Evolutionary conservation across 176 grass and related monocot species (phyloP).

Genomic region (Eleusine indica): DNA sequence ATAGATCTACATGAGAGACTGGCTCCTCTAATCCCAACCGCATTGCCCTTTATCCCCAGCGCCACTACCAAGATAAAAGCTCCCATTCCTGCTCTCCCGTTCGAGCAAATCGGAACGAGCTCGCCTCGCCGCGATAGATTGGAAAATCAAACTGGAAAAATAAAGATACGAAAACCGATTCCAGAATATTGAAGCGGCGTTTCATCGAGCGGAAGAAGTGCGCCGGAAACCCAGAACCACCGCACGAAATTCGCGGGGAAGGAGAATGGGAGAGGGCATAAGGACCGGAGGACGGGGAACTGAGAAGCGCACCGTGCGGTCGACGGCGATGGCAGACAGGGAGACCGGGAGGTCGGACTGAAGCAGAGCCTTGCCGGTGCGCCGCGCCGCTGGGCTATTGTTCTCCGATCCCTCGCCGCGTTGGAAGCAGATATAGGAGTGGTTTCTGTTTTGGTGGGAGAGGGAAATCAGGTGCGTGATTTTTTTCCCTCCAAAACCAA

Average conservation of each 20-base stretch:
- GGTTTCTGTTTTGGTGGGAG: not conserved
- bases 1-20: not conserved
- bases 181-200: not conserved
- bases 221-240: not conserved
- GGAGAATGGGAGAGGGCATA: not conserved
- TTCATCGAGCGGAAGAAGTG: not conserved
- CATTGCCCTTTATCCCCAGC: not conserved
- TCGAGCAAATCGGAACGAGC: not conserved
- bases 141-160: not conserved
- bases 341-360: not conserved
- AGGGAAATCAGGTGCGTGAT: not conserved
- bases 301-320: conserved; percentile 18
- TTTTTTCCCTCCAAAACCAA: conserved; percentile 19
- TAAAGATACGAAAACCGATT: not conserved
- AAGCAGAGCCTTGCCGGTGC: not conserved
- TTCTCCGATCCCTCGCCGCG: not conserved
- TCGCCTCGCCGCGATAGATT: not conserved
- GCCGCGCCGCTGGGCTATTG: not conserved
- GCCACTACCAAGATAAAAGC: not conserved
- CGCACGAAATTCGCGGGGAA: not conserved
- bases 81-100: not conserved
- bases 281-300: not conserved
- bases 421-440: not conserved
- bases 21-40: not conserved
- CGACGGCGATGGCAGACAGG: not conserved